Evolutionary conservation across 352 stramenopile species (phyloP).

Genomic region (Globisporangium megalacanthum): DNA sequence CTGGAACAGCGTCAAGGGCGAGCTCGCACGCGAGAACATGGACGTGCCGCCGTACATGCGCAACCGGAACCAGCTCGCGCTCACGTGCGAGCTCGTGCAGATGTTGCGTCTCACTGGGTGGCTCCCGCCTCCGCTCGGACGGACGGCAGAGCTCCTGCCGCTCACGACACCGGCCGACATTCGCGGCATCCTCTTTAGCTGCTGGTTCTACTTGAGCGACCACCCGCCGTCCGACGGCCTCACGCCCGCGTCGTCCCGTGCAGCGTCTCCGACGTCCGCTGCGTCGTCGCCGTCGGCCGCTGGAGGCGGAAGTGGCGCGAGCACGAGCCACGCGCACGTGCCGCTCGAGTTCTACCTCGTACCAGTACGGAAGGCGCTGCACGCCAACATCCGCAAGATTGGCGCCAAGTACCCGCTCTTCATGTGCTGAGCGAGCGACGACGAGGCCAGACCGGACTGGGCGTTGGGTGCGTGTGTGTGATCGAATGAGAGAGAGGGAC

Average conservation of each 20-base stretch:
- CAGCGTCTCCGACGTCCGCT: slow-evolving; percentile 39
- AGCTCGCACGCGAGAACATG: slow-evolving; percentile 54
- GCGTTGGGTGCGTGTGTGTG: no score
- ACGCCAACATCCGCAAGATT: slow-evolving; percentile 71
- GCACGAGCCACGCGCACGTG: slow-evolving; percentile 24
- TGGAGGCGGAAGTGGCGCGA: slow-evolving; percentile 1
- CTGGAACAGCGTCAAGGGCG: slow-evolving; percentile 81
- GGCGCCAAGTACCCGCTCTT: slow-evolving; percentile 71
- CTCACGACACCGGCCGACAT: slow-evolving; percentile 65
- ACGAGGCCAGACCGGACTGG: no score
- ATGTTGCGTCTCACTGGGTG: slow-evolving; percentile 54
- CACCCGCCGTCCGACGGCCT: slow-evolving; percentile 43
- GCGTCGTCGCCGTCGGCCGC: slow-evolving; percentile 32
- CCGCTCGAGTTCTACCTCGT: slow-evolving; percentile 77
- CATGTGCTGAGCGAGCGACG: slow-evolving; percentile 39
- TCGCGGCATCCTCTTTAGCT: slow-evolving; percentile 72
- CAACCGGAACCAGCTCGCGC: slow-evolving; percentile 58
- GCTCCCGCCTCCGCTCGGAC: slow-evolving; percentile 48
- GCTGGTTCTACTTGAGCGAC: slow-evolving; percentile 80
- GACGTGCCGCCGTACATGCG: slow-evolving; percentile 81
- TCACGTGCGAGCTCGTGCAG: slow-evolving; percentile 61
- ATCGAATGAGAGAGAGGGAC: no score
- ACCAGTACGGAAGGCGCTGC: slow-evolving; percentile 65
- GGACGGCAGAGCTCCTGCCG: slow-evolving; percentile 55
- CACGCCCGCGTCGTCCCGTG: slow-evolving; percentile 35